These are phyloP conservation scores for Globisporangium paddicum DNA, from an alignment of 352 stramenopile species.

Conservation along the genomic window DNA sequence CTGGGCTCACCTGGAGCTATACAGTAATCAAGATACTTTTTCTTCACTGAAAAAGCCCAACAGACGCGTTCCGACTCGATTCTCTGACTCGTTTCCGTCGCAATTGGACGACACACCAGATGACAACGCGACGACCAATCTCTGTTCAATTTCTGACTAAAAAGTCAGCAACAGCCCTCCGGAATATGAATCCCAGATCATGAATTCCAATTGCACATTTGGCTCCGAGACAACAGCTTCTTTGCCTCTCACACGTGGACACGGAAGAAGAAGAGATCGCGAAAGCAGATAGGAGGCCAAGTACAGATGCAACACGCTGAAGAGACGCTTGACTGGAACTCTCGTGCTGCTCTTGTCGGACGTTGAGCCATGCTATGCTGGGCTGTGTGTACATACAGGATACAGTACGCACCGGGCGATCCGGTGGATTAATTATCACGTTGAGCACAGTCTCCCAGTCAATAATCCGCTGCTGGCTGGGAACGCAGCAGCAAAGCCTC, in stretches of 20 bases:
- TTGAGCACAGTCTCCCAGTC: neutral
- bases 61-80: neutral
- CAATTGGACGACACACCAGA: neutral
- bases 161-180: neutral
- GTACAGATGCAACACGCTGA: neutral
- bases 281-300: neutral
- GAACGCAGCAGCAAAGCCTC: neutral
- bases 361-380: neutral
- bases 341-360: neutral
- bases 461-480: neutral
- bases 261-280: neutral
- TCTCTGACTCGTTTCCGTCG: conserved; percentile 1
- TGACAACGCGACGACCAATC: neutral
- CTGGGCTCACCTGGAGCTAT: neutral
- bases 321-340: neutral
- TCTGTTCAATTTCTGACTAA: neutral
- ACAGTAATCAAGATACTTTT: neutral
- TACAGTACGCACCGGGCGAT: too few species aligned
- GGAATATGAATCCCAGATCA: neutral
- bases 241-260: too few species aligned
- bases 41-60: neutral
- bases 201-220: neutral
- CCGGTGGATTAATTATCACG: neutral
- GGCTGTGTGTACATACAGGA: neutral
- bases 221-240: too few species aligned